Base-by-base conservation (phyloP, 768 basidiomycete genomes). In the Xerocomus brunneocitrinus region DNA sequence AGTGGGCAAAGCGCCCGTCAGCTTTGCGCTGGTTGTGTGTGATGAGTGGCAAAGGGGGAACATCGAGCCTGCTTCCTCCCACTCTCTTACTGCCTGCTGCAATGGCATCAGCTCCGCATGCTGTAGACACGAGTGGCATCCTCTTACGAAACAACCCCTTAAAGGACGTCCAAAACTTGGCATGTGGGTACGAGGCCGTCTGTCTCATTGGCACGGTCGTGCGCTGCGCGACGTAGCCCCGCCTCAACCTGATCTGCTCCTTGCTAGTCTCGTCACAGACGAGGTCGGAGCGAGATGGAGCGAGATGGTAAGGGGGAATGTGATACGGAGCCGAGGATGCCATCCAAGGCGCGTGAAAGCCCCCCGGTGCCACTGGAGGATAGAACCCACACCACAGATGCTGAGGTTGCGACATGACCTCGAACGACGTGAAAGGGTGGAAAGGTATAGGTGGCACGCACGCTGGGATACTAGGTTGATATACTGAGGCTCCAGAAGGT, bases 1-100 rank as follows among this genome's bases (percentile, higher is more conserved):
- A 82, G 32, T 74, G 73, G 6, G 81, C 78, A 70, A 76, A 82
- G 50, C 79, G 76, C 1, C 77, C 81, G 62, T 77, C 82, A 36
- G 75, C 74, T 58, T 79, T 78, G 79, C 80, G 84, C 36, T 79
- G 80, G 5, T 64, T 58, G 2, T 68, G 63, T 10, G 68, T 60
- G 24, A 68, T 45, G 44, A 45, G 67, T 5, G 48, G 48, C 8
- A 40, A 13, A 13, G 28, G 30, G 4, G 8, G 27, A 10, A 52
- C 24, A 28, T 35, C 52, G 2, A 25, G 44, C 12, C 50, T 41
- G 34, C 19, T 45, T 27, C 25, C 27, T 8, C 43, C 44, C 42
- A 22, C 25, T 25, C 46, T 41, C 16, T 47, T 38, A 50, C 19
- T 25, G 28, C 32, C 5, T 2, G 25, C 47, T 45, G 25, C n/a